Evolutionary conservation across 306 rosid genomes (phyloP), one percentile per base, ranked within the genome.

Genomic region (Morella rubra): DNA sequence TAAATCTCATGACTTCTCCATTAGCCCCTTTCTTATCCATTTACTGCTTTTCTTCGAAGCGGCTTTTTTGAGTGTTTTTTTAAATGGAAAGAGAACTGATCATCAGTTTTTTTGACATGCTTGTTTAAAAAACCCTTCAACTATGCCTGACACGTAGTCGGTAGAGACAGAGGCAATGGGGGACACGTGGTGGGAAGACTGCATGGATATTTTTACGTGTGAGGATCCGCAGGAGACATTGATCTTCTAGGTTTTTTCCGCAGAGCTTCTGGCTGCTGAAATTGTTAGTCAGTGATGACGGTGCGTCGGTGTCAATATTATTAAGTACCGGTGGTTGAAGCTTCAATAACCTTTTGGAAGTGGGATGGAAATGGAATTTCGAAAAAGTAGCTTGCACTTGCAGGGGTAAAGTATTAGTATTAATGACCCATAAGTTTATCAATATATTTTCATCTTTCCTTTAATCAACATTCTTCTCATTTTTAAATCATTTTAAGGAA

Each of bases 21-120:
- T 11, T 62, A 60, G 58, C 75, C 50, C 65, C 80, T 47, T 84
- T 81, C 74, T 24, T 61, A 8, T 77, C 73, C 86, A 74, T 80
- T 53, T 44, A 19, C 22, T 65, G 44, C 27, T 22, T 11, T 3
- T 4, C 58, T 65, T 7, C 32, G 15, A 50, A 0, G 6, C 69
- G 37, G 27, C 15, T 42, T 24, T 12, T 16, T 16, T 22, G 32
- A 3, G 13, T 59, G 8, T 58, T 4, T 56, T 40, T 5, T 15
- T n/a, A 19, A 9, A 20, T 20, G 6, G 13, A 56, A 14, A 32
- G 51, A 14, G 37, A 20, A 5, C 6, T 47, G 13, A 47, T 11
- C 4, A 47, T 10, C 15, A 10, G 0, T 3, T 47, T 47, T 47
- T 3, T 4, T 47, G 47, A n/a, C 5, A 12, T 12, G 10, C 6